Base-by-base conservation (phyloP, 305 asterid genomes). In the Fraxinus albicans region DNA sequence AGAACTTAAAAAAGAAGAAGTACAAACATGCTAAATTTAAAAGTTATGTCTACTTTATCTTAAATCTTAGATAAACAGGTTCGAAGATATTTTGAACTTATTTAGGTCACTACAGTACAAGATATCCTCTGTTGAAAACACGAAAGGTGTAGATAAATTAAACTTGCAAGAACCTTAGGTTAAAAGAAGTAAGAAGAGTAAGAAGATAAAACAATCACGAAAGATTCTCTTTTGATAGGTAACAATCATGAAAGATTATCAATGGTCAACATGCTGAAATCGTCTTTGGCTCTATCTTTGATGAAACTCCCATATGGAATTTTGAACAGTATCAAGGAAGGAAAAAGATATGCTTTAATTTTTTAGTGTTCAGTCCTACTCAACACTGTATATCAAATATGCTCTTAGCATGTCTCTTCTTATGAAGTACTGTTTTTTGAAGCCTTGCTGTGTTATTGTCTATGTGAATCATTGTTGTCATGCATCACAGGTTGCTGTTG, bases 401-500 rank as follows among this genome's bases (percentile, higher is more conserved):
- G 58, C 5, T 3, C 58, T 47, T 47, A 19, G 27, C 69, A 6
- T 7, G 29, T 19, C 69, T 58, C 27, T 55, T n/a, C 67, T 58
- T 58, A 1, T 6, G 23, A 47, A 3, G 27, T 58, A 19, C 12
- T 19, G 10, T 58, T 58, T 19, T n/a, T 58, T 58, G 69, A 58
- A 58, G 27, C 69, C 10, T n/a, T 58, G 69, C 27, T 0, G 29
- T 7, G 27, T 19, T 58, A 58, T 19, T 58, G 69, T 58, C 27
- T 6, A 17, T 17, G 27, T n/a, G n/a, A n/a, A 58, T 58, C 69
- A 5, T 19, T 67, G 6, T 67, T 67, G 19, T 67, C 35, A 3
- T 27, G 73, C 42, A 21, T 44, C 58, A 50, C 87, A 94, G 98
- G 99, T 96, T 84, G 98, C 98, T 0, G 99, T 96, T 34, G 98